phyloP scores from a whole-genome alignment of 164 flowering plant genomes.

The Berberis vulgaris region DNA sequence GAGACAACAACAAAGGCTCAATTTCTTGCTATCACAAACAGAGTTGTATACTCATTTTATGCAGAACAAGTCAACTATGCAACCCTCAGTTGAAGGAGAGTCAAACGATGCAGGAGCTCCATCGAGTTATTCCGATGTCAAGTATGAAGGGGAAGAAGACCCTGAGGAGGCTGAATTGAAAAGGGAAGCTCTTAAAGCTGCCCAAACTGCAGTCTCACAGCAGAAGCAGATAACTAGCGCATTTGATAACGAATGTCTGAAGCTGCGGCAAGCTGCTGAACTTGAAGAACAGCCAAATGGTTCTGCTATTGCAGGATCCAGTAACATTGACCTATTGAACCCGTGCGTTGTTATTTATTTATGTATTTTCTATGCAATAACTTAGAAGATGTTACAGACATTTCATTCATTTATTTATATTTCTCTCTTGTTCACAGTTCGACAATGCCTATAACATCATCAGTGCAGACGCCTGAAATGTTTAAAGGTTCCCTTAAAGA shows the following conservation, averaged over 20 bases:
- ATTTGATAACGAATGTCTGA: constrained; percentile 81
- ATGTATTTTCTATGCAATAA: constrained; percentile 9
- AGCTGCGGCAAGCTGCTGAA: constrained; percentile 62
- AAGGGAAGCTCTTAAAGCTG: constrained; percentile 78
- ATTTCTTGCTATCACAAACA: constrained; percentile 86
- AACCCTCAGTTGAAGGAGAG: constrained; percentile 48
- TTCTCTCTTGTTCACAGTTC: constrained; percentile 36
- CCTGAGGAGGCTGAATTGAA: constrained; percentile 81
- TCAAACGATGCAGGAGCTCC: constrained; percentile 21
- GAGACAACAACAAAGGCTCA: constrained; percentile 93
- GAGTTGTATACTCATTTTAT: constrained; percentile 95
- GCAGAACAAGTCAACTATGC: constrained; percentile 74
- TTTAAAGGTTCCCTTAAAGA: constrained; percentile 95
- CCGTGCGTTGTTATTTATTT: constrained; percentile 48
- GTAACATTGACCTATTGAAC: constrained; percentile 73
- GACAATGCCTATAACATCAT: constrained; percentile 91
- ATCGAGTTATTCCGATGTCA: constrained; percentile 26
- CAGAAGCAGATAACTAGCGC: constrained; percentile 82
- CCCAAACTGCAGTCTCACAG: constrained; percentile 91
- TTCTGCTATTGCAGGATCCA: constrained; percentile 56
- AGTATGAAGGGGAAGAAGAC: constrained; percentile 50
- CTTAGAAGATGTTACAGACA: no score
- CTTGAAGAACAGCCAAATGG: constrained; percentile 38
- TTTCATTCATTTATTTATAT: no score
- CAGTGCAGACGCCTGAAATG: constrained; percentile 83